phyloP scores from a whole-genome alignment of 176 grass and related monocot species.

The Metroxylon sagu region DNA sequence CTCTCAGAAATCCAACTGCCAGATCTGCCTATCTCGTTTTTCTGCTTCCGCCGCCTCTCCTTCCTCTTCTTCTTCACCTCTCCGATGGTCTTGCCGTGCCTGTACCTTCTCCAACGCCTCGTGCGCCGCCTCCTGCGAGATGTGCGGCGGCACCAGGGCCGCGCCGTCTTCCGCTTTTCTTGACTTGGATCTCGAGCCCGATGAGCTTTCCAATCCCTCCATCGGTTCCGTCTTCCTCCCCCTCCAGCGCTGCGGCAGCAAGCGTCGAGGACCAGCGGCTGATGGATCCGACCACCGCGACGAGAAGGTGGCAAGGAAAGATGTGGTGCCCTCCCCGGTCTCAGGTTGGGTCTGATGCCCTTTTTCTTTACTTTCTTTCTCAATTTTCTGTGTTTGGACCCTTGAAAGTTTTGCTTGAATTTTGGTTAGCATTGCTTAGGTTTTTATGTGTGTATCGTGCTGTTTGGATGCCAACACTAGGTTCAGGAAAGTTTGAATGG shows the following conservation, averaged over 20 bases:
- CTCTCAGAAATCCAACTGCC: conserved; percentile 25
- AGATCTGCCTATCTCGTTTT: conserved; percentile 16
- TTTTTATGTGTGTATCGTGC: too few relatives aligned
- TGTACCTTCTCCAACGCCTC: conserved; percentile 42
- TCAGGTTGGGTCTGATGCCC: background rate
- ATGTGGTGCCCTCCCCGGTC: background rate
- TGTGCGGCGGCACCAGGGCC: conserved; percentile 12
- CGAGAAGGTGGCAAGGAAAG: background rate
- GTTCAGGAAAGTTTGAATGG: too few relatives aligned
- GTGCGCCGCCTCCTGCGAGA: conserved; percentile 26
- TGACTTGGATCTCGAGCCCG: conserved; percentile 38
- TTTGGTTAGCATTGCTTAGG: too few relatives aligned
- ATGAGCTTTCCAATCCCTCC: conserved; percentile 28
- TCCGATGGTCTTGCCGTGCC: conserved; percentile 25
- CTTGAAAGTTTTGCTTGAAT: too few relatives aligned
- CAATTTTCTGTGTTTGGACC: too few relatives aligned
- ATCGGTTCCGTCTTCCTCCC: conserved; percentile 53
- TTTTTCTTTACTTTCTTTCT: background rate
- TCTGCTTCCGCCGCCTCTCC: background rate
- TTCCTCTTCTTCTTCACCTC: background rate
- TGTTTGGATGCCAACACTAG: too few relatives aligned
- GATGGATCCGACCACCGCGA: conserved; percentile 2
- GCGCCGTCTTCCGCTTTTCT: background rate
- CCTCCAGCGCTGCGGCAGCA: conserved; percentile 20
- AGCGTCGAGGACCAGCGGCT: conserved; percentile 16